A percentile compares a stretch with the other conserved stretches of the same genome.
Evolutionary conservation across 768 basidiomycete genomes (phyloP).

Genomic region (Kwoniella europaea): DNA sequence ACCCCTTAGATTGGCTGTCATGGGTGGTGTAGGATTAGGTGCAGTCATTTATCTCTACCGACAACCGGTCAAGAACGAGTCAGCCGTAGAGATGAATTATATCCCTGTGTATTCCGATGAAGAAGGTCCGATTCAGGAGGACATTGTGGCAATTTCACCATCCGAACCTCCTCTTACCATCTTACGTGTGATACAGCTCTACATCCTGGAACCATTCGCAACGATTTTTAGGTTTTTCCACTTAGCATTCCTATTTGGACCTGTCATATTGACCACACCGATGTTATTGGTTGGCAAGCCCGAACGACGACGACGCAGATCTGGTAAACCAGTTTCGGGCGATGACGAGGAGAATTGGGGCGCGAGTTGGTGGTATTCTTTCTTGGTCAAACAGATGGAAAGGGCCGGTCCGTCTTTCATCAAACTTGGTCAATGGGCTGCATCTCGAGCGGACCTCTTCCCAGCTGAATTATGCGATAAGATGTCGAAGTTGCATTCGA

Average conservation of each 20-base stretch:
- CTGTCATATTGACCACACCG: conserved; percentile 80
- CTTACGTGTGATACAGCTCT: conserved; percentile 63
- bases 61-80: conserved; percentile 38
- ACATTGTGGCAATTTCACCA: conserved; percentile 63
- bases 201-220: conserved; percentile 81
- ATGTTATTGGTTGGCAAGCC: conserved; percentile 69
- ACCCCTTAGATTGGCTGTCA: conserved; percentile 25
- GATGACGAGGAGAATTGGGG: conserved; percentile 83
- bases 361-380: conserved; percentile 96
- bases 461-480: conserved; percentile 81
- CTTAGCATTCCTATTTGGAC: conserved; percentile 80
- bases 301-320: conserved; percentile 62
- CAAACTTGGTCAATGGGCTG: conserved; percentile 99
- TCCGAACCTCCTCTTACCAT: conserved; percentile 67
- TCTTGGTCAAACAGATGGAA: conserved; percentile 87
- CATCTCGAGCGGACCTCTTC: conserved; percentile 90
- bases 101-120: not conserved
- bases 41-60: conserved; percentile 28
- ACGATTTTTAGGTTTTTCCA: conserved; percentile 82
- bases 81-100: conserved; percentile 19
- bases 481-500: conserved; percentile 85
- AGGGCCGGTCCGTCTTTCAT: conserved; percentile 94
- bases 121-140: not conserved
- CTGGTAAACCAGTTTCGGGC: conserved; percentile 45
- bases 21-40: conserved; percentile 40